Percentiles rank a stretch among this genome's conserved stretches.
These are phyloP conservation scores for Tricholoma sp. DNA, from an alignment of 768 basidiomycete genomes.

Conservation along the genomic window DNA sequence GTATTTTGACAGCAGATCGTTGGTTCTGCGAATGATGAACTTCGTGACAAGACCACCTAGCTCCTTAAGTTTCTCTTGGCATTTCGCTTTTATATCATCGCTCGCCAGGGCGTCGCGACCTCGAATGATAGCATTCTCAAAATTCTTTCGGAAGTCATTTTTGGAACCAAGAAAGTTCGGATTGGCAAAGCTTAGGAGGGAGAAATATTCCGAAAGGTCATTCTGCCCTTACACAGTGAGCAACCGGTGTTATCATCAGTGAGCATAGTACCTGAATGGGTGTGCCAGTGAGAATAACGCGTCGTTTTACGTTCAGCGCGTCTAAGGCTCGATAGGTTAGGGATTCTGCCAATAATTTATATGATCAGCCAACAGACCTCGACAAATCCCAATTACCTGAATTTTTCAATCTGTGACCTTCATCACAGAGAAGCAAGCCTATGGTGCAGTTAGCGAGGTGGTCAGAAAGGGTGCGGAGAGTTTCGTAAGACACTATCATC, in stretches of 20 bases:
- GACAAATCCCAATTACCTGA: constrained; percentile 49
- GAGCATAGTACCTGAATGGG: constrained; percentile 69
- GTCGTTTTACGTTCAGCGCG: constrained; percentile 77
- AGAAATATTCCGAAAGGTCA: constrained; percentile 92
- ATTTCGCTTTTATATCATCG: constrained; percentile 68
- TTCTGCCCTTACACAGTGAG: constrained; percentile 47
- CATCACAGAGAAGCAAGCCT: constrained; percentile 92
- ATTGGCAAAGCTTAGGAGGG: constrained; percentile 89
- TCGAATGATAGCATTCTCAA: constrained; percentile 85
- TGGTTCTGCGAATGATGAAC: constrained; percentile 93
- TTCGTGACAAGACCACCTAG: constrained; percentile 82
- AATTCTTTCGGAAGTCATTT: constrained; percentile 92
- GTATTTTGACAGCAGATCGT: constrained; percentile 93
- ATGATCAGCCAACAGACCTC: background rate
- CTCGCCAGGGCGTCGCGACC: constrained; percentile 88
- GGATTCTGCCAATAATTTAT: constrained; percentile 50
- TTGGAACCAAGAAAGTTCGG: constrained; percentile 86
- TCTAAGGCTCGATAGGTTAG: constrained; percentile 84
- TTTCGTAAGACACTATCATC: constrained; percentile 99
- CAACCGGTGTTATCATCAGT: background rate
- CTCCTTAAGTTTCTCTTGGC: constrained; percentile 89
- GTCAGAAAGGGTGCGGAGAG: constrained; percentile 72
- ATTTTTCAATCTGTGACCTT: constrained; percentile 96
- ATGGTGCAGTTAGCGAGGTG: constrained; percentile 79
- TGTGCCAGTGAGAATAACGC: constrained; percentile 92